Percentiles rank a stretch among this genome's conserved stretches.
These are phyloP conservation scores for Talaromyces sp. DNA, from an alignment of 2,329 filamentous ascomycete genomes.

Conservation along the genomic window DNA sequence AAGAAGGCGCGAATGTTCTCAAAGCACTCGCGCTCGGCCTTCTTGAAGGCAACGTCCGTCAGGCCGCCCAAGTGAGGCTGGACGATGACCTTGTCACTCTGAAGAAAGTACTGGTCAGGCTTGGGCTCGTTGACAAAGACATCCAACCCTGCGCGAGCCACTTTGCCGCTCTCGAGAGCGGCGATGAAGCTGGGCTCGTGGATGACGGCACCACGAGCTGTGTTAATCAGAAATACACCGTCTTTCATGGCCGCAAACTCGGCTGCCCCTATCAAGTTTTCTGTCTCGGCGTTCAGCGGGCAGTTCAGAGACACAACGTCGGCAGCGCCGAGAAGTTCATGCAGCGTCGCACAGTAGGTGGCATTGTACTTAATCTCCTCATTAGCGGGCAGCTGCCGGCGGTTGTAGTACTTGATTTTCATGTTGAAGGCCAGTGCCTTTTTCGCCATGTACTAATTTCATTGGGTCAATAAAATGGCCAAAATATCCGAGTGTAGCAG, in stretches of 20 bases:
- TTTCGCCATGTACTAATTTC: conserved; percentile 9
- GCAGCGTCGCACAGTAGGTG: conserved; percentile 44
- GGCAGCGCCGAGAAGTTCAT: conserved; percentile 59
- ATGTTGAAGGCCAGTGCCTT: conserved; percentile 17
- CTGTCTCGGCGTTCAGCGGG: conserved; percentile 68
- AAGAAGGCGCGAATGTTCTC: conserved; percentile 6
- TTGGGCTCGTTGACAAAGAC: conserved; percentile 5
- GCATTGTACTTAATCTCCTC: conserved; percentile 12
- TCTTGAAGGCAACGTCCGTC: conserved; percentile 3
- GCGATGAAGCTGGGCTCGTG: conserved; percentile 66
- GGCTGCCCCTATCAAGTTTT: conserved; percentile 60
- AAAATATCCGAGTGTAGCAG: too few relatives aligned
- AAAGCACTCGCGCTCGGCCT: conserved; percentile 6
- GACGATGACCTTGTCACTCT: conserved; percentile 8
- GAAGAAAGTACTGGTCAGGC: conserved; percentile 1
- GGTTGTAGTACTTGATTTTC: conserved; percentile 22
- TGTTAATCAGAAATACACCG: conserved; percentile 71
- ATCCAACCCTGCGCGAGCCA: conserved; percentile 5
- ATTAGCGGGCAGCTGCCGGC: conserved; percentile 46
- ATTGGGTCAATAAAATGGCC: conserved; percentile 52
- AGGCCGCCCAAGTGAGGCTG: conserved; percentile 7
- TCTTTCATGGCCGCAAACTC: conserved; percentile 67
- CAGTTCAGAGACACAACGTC: conserved; percentile 66
- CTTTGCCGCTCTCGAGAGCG: conserved; percentile 51
- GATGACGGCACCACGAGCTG: conserved; percentile 68